These are phyloP conservation scores for Exophiala alcalophila DNA, from an alignment of 2,329 filamentous ascomycete species.

Conservation along the genomic window DNA sequence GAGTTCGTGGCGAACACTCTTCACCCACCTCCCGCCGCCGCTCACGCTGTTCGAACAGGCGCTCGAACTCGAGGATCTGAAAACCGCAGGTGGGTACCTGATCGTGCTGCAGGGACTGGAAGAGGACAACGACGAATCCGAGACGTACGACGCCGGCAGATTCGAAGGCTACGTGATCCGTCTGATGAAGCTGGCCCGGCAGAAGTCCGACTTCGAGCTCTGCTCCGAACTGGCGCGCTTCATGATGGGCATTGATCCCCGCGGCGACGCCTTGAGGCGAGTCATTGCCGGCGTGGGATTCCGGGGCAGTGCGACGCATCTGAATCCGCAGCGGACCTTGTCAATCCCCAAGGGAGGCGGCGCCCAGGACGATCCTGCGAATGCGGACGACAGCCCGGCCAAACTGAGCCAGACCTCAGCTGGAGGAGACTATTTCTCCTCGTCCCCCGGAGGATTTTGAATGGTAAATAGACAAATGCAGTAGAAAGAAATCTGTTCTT, in stretches of 20 bases:
- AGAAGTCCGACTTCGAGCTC: constrained; percentile 87
- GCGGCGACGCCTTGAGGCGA: constrained; percentile 67
- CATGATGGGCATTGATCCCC: constrained; percentile 84
- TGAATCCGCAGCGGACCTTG: constrained; percentile 8
- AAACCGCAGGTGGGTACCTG: constrained; percentile 95
- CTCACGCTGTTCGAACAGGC: constrained; percentile 93
- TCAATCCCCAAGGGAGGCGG: too few relatives aligned
- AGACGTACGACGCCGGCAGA: constrained; percentile 23
- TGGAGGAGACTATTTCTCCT: constrained; percentile 27
- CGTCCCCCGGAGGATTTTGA: constrained; percentile 23
- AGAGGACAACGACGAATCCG: constrained; percentile 43
- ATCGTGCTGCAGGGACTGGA: constrained; percentile 83
- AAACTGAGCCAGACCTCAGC: too few relatives aligned
- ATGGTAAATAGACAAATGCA: not conserved
- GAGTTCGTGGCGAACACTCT: constrained; percentile 89
- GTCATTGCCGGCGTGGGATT: constrained; percentile 42
- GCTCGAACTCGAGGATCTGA: constrained; percentile 76
- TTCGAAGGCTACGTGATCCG: constrained; percentile 62
- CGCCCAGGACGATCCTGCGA: constrained; percentile 7
- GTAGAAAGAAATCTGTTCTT: not conserved
- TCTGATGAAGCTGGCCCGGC: constrained; percentile 74
- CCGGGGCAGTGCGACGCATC: constrained; percentile 11
- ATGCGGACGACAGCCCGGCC: constrained; percentile 8
- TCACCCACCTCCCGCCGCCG: constrained; percentile 84
- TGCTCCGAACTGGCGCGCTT: constrained; percentile 96